A percentile compares a stretch with the other conserved stretches of the same genome.
phyloP scores from a whole-genome alignment of 2,329 filamentous ascomycete species.

The Aspergillus jensenii region DNA sequence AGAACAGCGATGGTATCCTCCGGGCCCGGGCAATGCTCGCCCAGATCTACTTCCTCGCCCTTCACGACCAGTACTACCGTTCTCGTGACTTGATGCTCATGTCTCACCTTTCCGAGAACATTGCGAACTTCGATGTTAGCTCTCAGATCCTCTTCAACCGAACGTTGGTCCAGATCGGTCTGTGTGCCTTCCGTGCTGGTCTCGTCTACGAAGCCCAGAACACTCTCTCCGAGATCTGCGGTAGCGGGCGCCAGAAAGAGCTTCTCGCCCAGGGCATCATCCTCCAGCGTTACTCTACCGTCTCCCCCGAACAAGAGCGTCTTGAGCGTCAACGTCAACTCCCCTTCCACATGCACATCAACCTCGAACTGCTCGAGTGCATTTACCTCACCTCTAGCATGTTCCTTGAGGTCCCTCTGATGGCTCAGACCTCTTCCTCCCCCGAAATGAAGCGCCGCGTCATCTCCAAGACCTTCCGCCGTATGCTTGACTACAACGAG shows the following conservation, averaged over 20 bases:
- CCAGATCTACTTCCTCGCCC: constrained; percentile 96
- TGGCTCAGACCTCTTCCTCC: constrained; percentile 94
- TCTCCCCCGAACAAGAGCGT: constrained; percentile 95
- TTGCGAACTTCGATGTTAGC: constrained; percentile 92
- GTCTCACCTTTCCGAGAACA: constrained; percentile 97
- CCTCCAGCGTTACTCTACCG: constrained; percentile 94
- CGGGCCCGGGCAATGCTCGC: constrained; percentile 95
- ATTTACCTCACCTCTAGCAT: constrained; percentile 99
- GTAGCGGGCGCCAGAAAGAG: constrained; percentile 96
- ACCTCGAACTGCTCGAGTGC: constrained; percentile 95
- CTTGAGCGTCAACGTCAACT: constrained; percentile 96
- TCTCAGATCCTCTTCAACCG: constrained; percentile 99
- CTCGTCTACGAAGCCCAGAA: constrained; percentile 97
- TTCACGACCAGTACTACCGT: constrained; percentile 97
- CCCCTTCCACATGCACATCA: constrained; percentile 99
- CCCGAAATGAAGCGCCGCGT: constrained; percentile 96
- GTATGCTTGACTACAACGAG: constrained; percentile 99
- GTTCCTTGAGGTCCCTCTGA: constrained; percentile 95
- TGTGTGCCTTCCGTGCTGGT: constrained; percentile 96
- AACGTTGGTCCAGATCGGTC: constrained; percentile 93
- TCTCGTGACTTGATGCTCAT: constrained; percentile 99
- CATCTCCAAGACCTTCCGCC: constrained; percentile 98
- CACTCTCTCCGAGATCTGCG: constrained; percentile 96
- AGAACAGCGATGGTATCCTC: constrained; percentile 91
- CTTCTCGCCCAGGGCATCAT: constrained; percentile 96